Evolutionary conservation across 2,329 filamentous ascomycete genomes (phyloP), one percentile per base, ranked within the genome.

Genomic region (Calonectria henricotiae): DNA sequence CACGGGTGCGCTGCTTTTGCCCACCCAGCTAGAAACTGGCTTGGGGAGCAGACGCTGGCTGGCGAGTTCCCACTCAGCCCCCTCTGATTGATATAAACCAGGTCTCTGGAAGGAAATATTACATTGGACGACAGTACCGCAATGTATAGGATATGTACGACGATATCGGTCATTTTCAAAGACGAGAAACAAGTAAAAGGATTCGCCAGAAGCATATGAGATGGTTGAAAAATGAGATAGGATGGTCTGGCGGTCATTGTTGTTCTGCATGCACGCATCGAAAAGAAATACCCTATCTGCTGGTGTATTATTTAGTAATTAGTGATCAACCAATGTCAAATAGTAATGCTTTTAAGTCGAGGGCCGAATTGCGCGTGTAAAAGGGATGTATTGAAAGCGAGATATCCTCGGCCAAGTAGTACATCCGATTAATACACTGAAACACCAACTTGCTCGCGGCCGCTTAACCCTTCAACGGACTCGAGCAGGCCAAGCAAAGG

Each of bases 211-310:
- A 20, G 49, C 15, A 37, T 39, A 27, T 13, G 20, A 17, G 17
- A 32, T 39, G 37, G 47, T 41, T 49, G 46, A 46, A 46, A 44
- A 46, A 9, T 44, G n/a, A 47, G 25, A 23, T 17, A 17, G 62
- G 43, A 46, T 15, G 37, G 43, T 23, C 43, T 35, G 25, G 35
- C 65, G 35, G 35, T 37, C 62, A 27, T 44, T 17, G n/a, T 39
- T 67, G 17, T 65, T 65, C 37, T 65, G 54, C 39, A 62, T 39
- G 43, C 43, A 51, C 51, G 62, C 43, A 60, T 25, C 32, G 51
- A 61, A 65, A 65, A 54, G 55, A 68, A 69, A 69, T 69, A 69
- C 67, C 67, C 67, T 65, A 35, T 61, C 37, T 65, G 54, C 62
- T 69, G 54, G 60, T 64, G 61, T 12, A 27, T 37, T 43, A 54